Evolutionary conservation across 306 rosid species (phyloP).

Genomic region (Lathyrus aphaca): DNA sequence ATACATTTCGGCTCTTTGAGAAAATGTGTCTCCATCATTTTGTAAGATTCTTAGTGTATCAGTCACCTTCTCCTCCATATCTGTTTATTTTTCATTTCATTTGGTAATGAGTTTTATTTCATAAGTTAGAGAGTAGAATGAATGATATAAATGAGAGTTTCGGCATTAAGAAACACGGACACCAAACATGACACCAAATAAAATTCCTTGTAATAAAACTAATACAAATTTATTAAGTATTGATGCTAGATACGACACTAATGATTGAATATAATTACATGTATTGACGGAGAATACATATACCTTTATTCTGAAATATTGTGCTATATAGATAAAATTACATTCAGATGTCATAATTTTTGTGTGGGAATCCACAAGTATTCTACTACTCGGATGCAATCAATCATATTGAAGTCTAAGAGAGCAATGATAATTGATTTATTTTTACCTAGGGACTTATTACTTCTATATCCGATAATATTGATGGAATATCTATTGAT

Average conservation of each 20-base stretch:
- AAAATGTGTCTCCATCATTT: conserved; percentile 88
- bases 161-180: conserved; percentile 6
- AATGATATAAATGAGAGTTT: background rate
- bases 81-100: conserved; percentile 41
- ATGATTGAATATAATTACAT: background rate
- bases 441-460: background rate
- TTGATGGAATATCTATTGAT: too few relatives aligned
- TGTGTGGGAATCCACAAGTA: background rate
- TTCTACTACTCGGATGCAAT: background rate
- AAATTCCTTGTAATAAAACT: conserved; percentile 12
- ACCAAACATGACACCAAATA: background rate
- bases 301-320: background rate
- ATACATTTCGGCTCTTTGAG: conserved; percentile 91
- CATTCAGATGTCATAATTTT: background rate
- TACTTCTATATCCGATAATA: background rate
- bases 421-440: background rate
- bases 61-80: conserved; percentile 87
- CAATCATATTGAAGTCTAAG: background rate
- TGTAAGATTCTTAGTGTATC: conserved; percentile 66
- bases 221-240: background rate
- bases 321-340: background rate
- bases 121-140: background rate
- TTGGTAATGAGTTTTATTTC: background rate
- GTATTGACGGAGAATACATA: background rate
- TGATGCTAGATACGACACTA: background rate